Evolutionary conservation across 208 protist genomes (phyloP).

Genomic region (Wallacemonas rigidus): DNA sequence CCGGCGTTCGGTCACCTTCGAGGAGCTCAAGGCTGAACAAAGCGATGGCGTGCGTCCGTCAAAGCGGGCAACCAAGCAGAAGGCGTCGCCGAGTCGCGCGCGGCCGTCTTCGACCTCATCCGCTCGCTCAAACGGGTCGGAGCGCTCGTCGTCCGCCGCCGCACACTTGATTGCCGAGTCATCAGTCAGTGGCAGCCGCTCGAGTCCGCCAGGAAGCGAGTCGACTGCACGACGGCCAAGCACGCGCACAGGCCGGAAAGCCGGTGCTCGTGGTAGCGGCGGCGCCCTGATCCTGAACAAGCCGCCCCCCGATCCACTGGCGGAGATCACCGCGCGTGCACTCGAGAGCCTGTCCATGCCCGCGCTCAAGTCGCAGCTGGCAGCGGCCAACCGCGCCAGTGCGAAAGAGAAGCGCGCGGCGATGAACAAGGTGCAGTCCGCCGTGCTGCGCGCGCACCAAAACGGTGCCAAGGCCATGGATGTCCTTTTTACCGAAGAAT

Average conservation of each 20-base stretch:
- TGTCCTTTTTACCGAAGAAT: neutral
- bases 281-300: neutral
- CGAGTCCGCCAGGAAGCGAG: no score
- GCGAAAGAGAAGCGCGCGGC: conserved; percentile 6
- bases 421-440: conserved; percentile 12
- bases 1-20: conserved; percentile 12
- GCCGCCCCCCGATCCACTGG: conserved; percentile 1
- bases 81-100: neutral
- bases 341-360: neutral
- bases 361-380: neutral
- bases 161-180: neutral
- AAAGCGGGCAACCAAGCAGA: neutral
- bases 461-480: conserved; percentile 14
- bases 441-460: conserved; percentile 12
- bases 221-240: no score
- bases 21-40: neutral
- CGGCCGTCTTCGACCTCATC: conserved; percentile 4
- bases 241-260: no score
- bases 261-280: no score
- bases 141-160: neutral
- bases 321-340: neutral
- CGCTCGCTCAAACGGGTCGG: neutral
- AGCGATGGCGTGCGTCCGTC: neutral
- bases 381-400: neutral
- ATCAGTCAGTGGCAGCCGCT: neutral